Evolutionary conservation across 257 asterid species (phyloP).

Genomic region (Pogostemon cablin): DNA sequence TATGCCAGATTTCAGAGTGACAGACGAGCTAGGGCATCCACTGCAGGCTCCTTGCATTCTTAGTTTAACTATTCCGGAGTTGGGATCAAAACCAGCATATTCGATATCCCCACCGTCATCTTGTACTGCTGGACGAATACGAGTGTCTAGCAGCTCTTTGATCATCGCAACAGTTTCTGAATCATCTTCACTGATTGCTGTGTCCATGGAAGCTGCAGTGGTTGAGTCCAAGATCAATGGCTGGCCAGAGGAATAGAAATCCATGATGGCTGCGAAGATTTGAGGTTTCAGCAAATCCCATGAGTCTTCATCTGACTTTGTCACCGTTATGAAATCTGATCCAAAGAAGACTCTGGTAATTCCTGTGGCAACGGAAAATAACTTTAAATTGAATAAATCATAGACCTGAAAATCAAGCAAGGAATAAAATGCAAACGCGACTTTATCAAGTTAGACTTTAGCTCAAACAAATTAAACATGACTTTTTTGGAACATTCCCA

Average conservation of each 20-base stretch:
- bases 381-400: background rate
- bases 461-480: no score
- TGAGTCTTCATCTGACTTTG: conserved; percentile 76
- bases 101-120: conserved; percentile 98
- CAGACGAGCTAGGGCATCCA: conserved; percentile 98
- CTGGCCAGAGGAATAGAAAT: conserved; percentile 80
- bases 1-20: conserved; percentile 92
- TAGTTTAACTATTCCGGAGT: conserved; percentile 77
- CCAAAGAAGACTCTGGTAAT: conserved; percentile 87
- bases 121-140: conserved; percentile 94
- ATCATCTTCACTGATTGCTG: conserved; percentile 86
- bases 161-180: conserved; percentile 99
- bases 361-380: conserved; percentile 48
- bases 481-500: background rate
- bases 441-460: no score
- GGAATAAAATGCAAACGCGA: background rate
- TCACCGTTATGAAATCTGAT: conserved; percentile 81
- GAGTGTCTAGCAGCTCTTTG: conserved; percentile 91
- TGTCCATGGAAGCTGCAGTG: conserved; percentile 78
- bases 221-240: conserved; percentile 73
- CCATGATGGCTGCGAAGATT: conserved; percentile 92
- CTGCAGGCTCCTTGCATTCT: conserved; percentile 99
- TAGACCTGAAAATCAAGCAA: background rate
- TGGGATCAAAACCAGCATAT: conserved; percentile 72
- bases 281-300: conserved; percentile 95